These are phyloP conservation scores for Phytophthora agathidicida DNA, from an alignment of 352 stramenopile species.

Conservation along the genomic window DNA sequence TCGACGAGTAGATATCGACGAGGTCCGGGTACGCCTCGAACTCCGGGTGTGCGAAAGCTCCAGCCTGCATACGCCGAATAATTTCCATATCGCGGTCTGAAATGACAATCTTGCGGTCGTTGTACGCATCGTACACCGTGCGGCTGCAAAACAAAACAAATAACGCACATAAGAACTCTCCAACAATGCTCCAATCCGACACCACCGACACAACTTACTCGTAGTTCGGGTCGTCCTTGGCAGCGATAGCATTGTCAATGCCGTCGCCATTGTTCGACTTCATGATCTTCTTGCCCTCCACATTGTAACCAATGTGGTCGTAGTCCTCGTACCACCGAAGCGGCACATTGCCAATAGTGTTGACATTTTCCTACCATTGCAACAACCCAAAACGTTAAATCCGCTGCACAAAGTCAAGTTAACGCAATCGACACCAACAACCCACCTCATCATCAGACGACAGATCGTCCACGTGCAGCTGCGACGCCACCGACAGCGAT, in stretches of 20 bases:
- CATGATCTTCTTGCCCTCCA: slow-evolving; percentile 96
- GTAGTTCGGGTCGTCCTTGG: slow-evolving; percentile 94
- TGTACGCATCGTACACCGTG: slow-evolving; percentile 99
- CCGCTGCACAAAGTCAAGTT: background rate
- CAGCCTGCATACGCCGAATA: slow-evolving; percentile 96
- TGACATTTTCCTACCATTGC: slow-evolving; percentile 82
- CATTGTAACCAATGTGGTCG: slow-evolving; percentile 99
- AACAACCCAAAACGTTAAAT: slow-evolving; percentile 1
- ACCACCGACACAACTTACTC: slow-evolving; percentile 52
- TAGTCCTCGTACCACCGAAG: slow-evolving; percentile 99
- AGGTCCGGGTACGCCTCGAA: slow-evolving; percentile 93
- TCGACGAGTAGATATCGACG: slow-evolving; percentile 89
- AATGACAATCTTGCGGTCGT: slow-evolving; percentile 97
- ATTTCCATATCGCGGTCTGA: slow-evolving; percentile 97
- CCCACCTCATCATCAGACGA: slow-evolving; percentile 97
- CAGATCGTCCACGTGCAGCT: slow-evolving; percentile 98
- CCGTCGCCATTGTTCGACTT: slow-evolving; percentile 91
- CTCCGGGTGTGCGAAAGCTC: slow-evolving; percentile 91
- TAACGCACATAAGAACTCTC: slow-evolving; percentile 18
- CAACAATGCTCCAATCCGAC: background rate
- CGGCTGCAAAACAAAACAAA: slow-evolving; percentile 50
- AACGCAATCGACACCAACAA: background rate
- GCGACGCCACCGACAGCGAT: slow-evolving; percentile 80
- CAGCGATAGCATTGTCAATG: slow-evolving; percentile 89
- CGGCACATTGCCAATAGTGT: slow-evolving; percentile 98